Percentiles rank a stretch among this genome's conserved stretches.
phyloP scores from a whole-genome alignment of 2,329 filamentous ascomycete genomes.

The Cytospora piceae region DNA sequence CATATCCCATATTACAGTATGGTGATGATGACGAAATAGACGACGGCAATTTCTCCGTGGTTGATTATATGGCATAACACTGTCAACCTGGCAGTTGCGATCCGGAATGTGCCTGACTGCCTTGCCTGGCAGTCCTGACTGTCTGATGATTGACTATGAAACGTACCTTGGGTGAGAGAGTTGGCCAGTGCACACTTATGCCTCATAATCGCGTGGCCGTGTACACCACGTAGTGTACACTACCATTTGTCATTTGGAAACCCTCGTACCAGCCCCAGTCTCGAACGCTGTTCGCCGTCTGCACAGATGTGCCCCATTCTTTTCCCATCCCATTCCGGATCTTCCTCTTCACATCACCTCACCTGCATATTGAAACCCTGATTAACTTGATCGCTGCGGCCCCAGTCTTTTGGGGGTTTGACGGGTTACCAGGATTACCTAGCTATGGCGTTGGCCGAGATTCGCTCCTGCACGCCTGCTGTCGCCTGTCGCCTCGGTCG shows the following conservation, averaged over 20 bases:
- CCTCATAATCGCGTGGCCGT: too few species aligned
- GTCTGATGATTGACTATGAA: too few species aligned
- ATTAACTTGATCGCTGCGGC: background rate
- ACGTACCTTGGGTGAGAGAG: too few species aligned
- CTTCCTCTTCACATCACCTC: conserved; percentile 25
- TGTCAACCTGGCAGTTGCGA: too few species aligned
- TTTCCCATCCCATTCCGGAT: conserved; percentile 14
- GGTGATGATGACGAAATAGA: conserved; percentile 15
- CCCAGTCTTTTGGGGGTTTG: background rate
- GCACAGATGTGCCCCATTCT: background rate
- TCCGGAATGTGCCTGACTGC: too few species aligned
- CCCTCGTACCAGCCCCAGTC: background rate
- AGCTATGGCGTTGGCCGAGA: background rate
- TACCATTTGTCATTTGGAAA: background rate
- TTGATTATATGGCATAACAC: background rate
- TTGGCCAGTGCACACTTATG: too few species aligned
- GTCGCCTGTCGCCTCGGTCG: too few species aligned
- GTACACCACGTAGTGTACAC: too few species aligned
- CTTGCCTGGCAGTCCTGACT: too few species aligned
- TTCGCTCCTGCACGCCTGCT: background rate
- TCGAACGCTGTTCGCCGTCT: background rate
- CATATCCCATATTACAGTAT: background rate
- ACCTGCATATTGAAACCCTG: background rate
- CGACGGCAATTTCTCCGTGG: background rate
- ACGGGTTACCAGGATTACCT: background rate